These are phyloP conservation scores for Singerocomus rubriflavus DNA, from an alignment of 1,284 basidiomycete genomes.

Conservation along the genomic window DNA sequence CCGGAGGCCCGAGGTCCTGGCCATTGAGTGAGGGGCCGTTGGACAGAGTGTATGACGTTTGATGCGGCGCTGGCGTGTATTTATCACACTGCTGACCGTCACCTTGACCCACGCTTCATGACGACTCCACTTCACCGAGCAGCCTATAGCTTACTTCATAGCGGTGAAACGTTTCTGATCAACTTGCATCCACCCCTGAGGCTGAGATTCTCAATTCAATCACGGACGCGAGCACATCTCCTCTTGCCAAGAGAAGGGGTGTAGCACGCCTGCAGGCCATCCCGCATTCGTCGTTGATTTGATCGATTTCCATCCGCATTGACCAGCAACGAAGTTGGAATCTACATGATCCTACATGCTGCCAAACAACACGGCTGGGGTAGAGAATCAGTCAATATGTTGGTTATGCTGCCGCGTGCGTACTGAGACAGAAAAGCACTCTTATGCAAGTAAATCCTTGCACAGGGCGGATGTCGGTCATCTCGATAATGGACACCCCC, in stretches of 20 bases:
- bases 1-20: background rate
- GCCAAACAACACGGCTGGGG: background rate
- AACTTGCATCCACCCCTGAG: slow-evolving; percentile 25
- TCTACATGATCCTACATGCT: no score
- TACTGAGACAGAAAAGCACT: background rate
- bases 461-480: background rate
- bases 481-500: no score
- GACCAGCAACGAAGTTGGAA: background rate
- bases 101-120: slow-evolving; percentile 15
- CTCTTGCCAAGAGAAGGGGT: no score
- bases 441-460: background rate
- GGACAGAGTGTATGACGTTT: slow-evolving; percentile 4
- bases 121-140: slow-evolving; percentile 11
- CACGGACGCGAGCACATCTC: slow-evolving; percentile 24
- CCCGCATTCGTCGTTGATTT: slow-evolving; percentile 10
- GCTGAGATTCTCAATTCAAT: slow-evolving; percentile 22
- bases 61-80: slow-evolving; percentile 4
- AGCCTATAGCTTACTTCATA: slow-evolving; percentile 12
- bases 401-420: background rate
- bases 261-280: slow-evolving; percentile 13
- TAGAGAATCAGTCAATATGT: background rate
- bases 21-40: background rate
- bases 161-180: slow-evolving; percentile 28
- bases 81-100: slow-evolving; percentile 11
- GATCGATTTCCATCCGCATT: slow-evolving; percentile 4